phyloP scores from a whole-genome alignment of 768 basidiomycete species.

The Rhodotorula kratochvilovae region DNA sequence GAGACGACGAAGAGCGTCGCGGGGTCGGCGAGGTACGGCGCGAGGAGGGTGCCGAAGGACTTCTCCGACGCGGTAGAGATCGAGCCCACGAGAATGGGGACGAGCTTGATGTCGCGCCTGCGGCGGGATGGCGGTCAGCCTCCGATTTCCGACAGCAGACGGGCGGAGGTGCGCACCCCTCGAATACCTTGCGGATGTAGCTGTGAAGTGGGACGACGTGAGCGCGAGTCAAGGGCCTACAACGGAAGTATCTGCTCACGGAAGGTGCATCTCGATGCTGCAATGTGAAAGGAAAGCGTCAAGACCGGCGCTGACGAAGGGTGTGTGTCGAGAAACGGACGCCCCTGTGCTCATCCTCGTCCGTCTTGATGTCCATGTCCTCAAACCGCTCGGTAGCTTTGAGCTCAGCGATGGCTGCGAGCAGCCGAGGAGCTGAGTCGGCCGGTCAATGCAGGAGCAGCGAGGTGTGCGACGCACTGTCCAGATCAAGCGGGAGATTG shows the following conservation, averaged over 20 bases:
- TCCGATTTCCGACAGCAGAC: too few species aligned
- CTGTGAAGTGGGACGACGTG: background rate
- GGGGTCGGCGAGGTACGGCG: slow-evolving; percentile 69
- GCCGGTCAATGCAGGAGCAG: too few species aligned
- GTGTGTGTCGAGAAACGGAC: background rate
- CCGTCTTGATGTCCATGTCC: slow-evolving; percentile 61
- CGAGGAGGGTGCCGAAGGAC: slow-evolving; percentile 65
- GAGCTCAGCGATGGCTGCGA: slow-evolving; percentile 64
- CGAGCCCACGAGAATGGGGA: slow-evolving; percentile 85
- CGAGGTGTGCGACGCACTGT: slow-evolving; percentile 57
- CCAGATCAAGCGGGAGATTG: slow-evolving; percentile 67
- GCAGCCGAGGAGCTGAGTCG: background rate
- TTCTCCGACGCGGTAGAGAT: slow-evolving; percentile 61
- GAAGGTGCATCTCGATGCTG: slow-evolving; percentile 95
- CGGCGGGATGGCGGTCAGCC: background rate
- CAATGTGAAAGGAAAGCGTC: too few species aligned
- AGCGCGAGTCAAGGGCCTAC: too few species aligned
- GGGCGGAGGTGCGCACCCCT: slow-evolving; percentile 55
- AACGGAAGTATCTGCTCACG: too few species aligned
- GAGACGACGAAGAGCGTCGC: slow-evolving; percentile 86
- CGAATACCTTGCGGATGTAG: slow-evolving; percentile 76
- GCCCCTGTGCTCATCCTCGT: slow-evolving; percentile 77
- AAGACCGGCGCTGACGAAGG: background rate
- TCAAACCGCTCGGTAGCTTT: slow-evolving; percentile 64
- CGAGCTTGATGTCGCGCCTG: slow-evolving; percentile 61